Percentiles rank a stretch among this genome's conserved stretches.
phyloP scores from a whole-genome alignment of 1,139 yeast genomes.

The Blastobotrys ciferrii region DNA sequence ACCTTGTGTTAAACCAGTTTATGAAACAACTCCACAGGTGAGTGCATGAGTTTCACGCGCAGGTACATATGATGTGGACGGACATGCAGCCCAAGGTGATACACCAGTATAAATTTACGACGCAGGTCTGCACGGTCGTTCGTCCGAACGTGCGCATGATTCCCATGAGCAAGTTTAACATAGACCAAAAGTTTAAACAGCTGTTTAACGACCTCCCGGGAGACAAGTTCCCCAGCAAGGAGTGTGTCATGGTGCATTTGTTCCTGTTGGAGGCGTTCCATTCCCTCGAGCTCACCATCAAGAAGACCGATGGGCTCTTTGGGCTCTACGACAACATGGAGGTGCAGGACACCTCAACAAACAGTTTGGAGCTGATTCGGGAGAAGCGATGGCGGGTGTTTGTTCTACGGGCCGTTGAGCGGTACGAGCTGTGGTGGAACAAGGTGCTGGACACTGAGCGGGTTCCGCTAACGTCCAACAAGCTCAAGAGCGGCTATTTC shows the following conservation, averaged over 20 bases:
- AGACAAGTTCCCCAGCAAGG: conserved; percentile 4
- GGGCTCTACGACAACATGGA: conserved; percentile 8
- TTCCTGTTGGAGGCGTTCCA: conserved; percentile 8
- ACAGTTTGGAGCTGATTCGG: not conserved
- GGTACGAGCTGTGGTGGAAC: conserved; percentile 35
- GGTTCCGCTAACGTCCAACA: conserved; percentile 1
- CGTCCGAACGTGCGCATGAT: not conserved
- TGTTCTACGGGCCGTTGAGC: conserved; percentile 35
- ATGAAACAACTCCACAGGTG: not conserved
- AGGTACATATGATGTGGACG: not conserved
- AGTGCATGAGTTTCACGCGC: not conserved
- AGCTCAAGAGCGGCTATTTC: not conserved
- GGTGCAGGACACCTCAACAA: not conserved
- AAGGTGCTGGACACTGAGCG: not conserved
- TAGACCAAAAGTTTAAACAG: not conserved
- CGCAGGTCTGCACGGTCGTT: not conserved
- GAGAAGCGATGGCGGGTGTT: conserved; percentile 38
- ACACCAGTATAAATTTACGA: not conserved
- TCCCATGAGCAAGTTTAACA: not conserved
- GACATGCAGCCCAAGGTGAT: not conserved
- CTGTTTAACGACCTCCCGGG: conserved; percentile 4
- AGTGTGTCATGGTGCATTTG: conserved; percentile 5
- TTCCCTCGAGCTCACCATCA: not conserved
- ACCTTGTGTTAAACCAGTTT: too few species aligned
- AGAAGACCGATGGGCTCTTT: conserved; percentile 4